Base-by-base conservation (phyloP, 139 green algal genomes). In the Chlorella sp. region DNA sequence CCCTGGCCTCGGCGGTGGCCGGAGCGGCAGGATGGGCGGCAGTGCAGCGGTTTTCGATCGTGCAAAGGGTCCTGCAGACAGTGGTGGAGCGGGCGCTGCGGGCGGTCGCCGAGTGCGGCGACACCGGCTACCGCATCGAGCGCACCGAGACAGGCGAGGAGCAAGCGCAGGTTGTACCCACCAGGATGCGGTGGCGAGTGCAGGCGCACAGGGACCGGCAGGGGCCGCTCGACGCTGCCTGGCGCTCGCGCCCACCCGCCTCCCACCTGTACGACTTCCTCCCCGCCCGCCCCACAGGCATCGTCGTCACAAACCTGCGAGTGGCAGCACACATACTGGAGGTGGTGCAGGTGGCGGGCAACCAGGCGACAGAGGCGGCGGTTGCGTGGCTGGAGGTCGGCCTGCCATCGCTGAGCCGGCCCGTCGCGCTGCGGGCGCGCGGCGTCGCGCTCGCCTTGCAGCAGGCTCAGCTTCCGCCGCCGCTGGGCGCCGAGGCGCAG, bases 391-490 rank as follows among this genome's bases (percentile, higher is more conserved):
- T 77, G 8, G 64, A 84, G n/a, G 14, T 89, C 25, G 35, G 69
- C 14, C 55, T 89, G 27, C 82, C 84, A 17, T 79, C 70, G 1
- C 67, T 73, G 29, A 61, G 41, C 3, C 70, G 58, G 0, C 82
- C 84, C 29, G 36, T 88, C 25, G 29, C 59, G 15, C 33, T 89
- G 2, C 40, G 43, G 2, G 1, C 79, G 0, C 21, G 15, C 5
- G 74, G 82, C 0, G 21, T 88, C 6, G 42, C 53, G 29, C 42
- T 79, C 2, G 56, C 76, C 42, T 62, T 89, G 50, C 66, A 79
- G 64, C 84, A 89, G 68, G 67, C 80, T 8, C 58, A 55, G 29
- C 50, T 89, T 50, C 84, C 84, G 77, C 81, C 79, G 77, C 67
- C 33, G 5, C 8, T 35, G 29, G 15, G 63, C 1, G 6, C 40